phyloP scores from a whole-genome alignment of 1,284 basidiomycete species.

The Neotropicomus parvogracilis region DNA sequence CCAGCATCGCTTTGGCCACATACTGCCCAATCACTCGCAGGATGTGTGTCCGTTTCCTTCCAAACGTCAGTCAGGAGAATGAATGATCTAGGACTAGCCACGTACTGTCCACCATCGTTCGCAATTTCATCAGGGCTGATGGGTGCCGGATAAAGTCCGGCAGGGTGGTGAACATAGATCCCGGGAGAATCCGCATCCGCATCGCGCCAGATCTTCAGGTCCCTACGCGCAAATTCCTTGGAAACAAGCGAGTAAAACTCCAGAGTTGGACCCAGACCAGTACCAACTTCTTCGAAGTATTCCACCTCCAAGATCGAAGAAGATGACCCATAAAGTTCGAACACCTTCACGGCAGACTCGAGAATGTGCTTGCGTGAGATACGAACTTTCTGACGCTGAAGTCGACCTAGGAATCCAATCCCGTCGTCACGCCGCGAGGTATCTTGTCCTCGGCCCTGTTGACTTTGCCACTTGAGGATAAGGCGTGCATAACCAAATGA shows the following conservation, averaged over 20 bases:
- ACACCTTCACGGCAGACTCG: slow-evolving; percentile 96
- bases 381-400: slow-evolving; percentile 95
- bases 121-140: slow-evolving; percentile 61
- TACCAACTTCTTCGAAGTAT: slow-evolving; percentile 99
- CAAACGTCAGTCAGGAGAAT: slow-evolving; percentile 6
- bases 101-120: slow-evolving; percentile 70
- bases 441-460: slow-evolving; percentile 71
- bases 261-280: slow-evolving; percentile 95
- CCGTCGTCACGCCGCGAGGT: slow-evolving; percentile 82
- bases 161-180: slow-evolving; percentile 74
- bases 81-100: slow-evolving; percentile 16
- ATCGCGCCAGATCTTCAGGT: slow-evolving; percentile 89
- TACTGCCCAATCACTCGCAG: slow-evolving; percentile 94
- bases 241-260: slow-evolving; percentile 97
- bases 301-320: slow-evolving; percentile 95
- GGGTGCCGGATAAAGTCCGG: slow-evolving; percentile 88
- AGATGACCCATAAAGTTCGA: slow-evolving; percentile 93
- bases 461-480: slow-evolving; percentile 87
- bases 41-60: slow-evolving; percentile 74
- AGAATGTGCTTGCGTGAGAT: slow-evolving; percentile 93
- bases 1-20: slow-evolving; percentile 95
- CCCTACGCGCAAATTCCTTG: slow-evolving; percentile 85
- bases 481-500: slow-evolving; percentile 96
- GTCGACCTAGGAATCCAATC: slow-evolving; percentile 85
- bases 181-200: slow-evolving; percentile 64